phyloP scores from a whole-genome alignment of 2,329 filamentous ascomycete genomes.

The Exophiala lecanii-corni region DNA sequence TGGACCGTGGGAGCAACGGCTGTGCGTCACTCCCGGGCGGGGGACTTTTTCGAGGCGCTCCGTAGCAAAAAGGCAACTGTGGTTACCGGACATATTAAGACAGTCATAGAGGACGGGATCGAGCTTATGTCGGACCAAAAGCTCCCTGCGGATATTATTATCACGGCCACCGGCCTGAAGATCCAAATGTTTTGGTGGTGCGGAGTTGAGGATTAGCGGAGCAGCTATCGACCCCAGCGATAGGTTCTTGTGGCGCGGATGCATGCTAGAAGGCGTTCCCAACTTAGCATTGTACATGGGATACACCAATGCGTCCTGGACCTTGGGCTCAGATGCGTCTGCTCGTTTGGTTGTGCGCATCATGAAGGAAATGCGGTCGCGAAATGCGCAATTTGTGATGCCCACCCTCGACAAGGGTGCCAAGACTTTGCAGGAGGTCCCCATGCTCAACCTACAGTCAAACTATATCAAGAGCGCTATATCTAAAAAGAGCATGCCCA shows the following conservation, averaged over 20 bases:
- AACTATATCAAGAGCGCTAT: too few species aligned
- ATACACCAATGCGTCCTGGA: slow-evolving; percentile 42
- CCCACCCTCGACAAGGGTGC: too few species aligned
- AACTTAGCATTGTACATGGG: slow-evolving; percentile 38
- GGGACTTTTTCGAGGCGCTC: slow-evolving; percentile 45
- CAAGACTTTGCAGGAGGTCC: too few species aligned
- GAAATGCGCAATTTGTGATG: too few species aligned
- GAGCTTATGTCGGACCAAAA: neutral
- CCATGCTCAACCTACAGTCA: too few species aligned
- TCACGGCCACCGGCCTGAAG: neutral
- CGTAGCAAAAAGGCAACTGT: neutral
- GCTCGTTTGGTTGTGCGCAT: too few species aligned
- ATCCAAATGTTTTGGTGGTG: neutral
- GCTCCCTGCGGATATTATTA: slow-evolving; percentile 18
- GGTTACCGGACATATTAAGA: neutral
- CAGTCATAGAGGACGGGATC: slow-evolving; percentile 24
- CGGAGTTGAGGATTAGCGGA: slow-evolving; percentile 28
- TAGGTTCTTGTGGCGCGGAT: slow-evolving; percentile 39
- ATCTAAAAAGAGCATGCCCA: neutral
- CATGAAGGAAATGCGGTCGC: too few species aligned
- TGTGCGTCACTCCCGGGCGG: slow-evolving; percentile 63
- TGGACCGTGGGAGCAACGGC: slow-evolving; percentile 66
- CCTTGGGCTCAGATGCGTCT: slow-evolving; percentile 37
- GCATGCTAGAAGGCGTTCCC: slow-evolving; percentile 41
- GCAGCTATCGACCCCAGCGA: slow-evolving; percentile 27